A percentile compares a stretch with the other conserved stretches of the same genome.
Conservation (phyloP, 2,329 filamentous ascomycete genomes). For the Juglanconis juglandina region DNA sequence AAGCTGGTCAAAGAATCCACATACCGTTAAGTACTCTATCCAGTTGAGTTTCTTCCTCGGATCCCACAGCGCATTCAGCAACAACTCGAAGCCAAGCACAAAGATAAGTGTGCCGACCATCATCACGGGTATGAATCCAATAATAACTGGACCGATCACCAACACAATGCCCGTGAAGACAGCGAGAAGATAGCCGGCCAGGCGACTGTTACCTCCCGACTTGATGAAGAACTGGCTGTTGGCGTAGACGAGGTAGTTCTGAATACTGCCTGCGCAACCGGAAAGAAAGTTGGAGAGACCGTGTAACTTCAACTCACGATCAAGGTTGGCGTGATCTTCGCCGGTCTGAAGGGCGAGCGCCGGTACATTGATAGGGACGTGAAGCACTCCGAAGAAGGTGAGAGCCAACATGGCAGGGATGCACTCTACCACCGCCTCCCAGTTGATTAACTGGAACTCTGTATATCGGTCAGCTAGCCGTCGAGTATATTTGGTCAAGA, state of each 20-base stretch:
- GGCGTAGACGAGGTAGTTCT: constrained; percentile 96
- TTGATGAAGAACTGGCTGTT: constrained; percentile 97
- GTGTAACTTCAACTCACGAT: constrained; percentile 87
- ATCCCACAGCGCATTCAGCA: constrained; percentile 82
- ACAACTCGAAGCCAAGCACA: constrained; percentile 85
- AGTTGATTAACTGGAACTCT: constrained; percentile 81
- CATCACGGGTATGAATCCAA: constrained; percentile 94
- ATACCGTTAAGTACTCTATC: constrained; percentile 82
- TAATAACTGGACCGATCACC: constrained; percentile 79
- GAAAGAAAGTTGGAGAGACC: constrained; percentile 91
- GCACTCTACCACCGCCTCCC: constrained; percentile 76
- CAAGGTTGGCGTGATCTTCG: constrained; percentile 87
- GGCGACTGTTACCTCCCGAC: constrained; percentile 80
- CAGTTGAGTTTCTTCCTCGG: constrained; percentile 84
- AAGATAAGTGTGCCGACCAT: constrained; percentile 96
- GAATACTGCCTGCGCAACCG: constrained; percentile 80
- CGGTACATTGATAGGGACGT: constrained; percentile 97
- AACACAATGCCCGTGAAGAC: constrained; percentile 75
- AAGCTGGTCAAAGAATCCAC: constrained; percentile 21
- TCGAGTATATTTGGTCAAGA: constrained; percentile 4
- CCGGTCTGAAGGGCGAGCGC: constrained; percentile 85
- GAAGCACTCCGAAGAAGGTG: constrained; percentile 94
- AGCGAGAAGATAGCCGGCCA: constrained; percentile 84
- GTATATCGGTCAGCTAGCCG: constrained; percentile 18
- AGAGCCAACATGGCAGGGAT: constrained; percentile 94